Conservation (phyloP, 140 eudicot species). For the Senecio squalidus region DNA sequence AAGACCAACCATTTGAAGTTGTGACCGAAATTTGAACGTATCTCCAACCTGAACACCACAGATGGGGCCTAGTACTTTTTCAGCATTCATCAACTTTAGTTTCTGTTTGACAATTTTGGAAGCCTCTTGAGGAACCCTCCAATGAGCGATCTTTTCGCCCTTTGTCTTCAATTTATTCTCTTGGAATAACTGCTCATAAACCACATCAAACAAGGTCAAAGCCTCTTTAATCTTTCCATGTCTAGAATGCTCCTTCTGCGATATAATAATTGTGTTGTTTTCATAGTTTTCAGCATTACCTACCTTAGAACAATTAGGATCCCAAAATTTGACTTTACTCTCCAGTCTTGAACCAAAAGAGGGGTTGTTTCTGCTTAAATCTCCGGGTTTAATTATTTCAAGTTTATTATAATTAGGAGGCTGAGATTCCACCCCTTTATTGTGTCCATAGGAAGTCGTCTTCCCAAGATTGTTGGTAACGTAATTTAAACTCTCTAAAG, state of each 20-base stretch:
- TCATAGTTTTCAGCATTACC: background rate
- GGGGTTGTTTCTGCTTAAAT: no score
- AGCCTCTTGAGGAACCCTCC: conserved; percentile 16
- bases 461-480: no score
- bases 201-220: conserved; percentile 18
- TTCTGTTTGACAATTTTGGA: conserved; percentile 18
- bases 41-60: conserved; percentile 45
- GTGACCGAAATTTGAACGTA: conserved; percentile 31
- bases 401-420: background rate
- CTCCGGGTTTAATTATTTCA: background rate
- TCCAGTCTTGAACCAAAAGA: background rate
- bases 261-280: background rate
- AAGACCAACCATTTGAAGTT: no score
- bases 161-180: conserved; percentile 9
- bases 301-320: conserved; percentile 3
- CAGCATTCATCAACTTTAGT: conserved; percentile 18
- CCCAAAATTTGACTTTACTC: conserved; percentile 3
- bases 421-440: background rate
- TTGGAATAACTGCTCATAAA: background rate
- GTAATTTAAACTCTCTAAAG: no score
- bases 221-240: conserved; percentile 31
- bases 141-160: background rate
- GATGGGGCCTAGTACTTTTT: conserved; percentile 25
- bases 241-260: conserved; percentile 4
- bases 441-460: no score